phyloP scores from a whole-genome alignment of 805 yeast species.

The Teunomyces pallodes region DNA sequence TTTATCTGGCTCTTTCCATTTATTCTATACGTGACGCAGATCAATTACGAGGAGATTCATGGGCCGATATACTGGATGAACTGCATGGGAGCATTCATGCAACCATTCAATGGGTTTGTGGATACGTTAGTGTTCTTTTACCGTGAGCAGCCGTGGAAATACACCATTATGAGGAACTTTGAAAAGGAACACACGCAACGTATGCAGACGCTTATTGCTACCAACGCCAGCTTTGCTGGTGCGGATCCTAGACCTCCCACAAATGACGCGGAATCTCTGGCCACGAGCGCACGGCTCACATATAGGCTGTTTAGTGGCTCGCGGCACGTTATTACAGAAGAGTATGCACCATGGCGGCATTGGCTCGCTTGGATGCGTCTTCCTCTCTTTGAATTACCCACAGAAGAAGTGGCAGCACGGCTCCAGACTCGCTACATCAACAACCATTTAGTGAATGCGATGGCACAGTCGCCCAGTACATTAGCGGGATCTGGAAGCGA shows the following conservation, averaged over 20 bases:
- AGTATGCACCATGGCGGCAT: slow-evolving; percentile 40
- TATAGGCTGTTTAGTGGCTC: slow-evolving; percentile 27
- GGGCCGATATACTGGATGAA: slow-evolving; percentile 63
- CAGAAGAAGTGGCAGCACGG: slow-evolving; percentile 26
- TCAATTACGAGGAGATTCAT: slow-evolving; percentile 43
- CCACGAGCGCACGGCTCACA: slow-evolving; percentile 24
- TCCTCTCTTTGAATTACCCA: slow-evolving; percentile 48
- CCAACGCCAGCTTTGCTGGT: neutral
- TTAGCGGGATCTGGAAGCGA: slow-evolving; percentile 1
- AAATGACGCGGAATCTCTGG: slow-evolving; percentile 18
- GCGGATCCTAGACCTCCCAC: neutral
- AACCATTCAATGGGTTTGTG: slow-evolving; percentile 76
- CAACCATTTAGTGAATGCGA: neutral
- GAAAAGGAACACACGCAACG: slow-evolving; percentile 30
- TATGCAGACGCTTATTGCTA: slow-evolving; percentile 17
- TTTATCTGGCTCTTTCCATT: slow-evolving; percentile 82
- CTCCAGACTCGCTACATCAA: slow-evolving; percentile 16
- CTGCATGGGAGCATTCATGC: slow-evolving; percentile 69
- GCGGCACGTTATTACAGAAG: slow-evolving; percentile 24
- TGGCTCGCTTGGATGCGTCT: slow-evolving; percentile 31
- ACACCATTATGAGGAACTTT: slow-evolving; percentile 40
- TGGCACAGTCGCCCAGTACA: neutral
- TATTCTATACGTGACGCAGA: slow-evolving; percentile 58
- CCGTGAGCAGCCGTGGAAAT: slow-evolving; percentile 78
- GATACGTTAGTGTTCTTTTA: slow-evolving; percentile 73